phyloP scores from a whole-genome alignment of 2,329 filamentous ascomycete genomes.

The Fusarium abutilonis region DNA sequence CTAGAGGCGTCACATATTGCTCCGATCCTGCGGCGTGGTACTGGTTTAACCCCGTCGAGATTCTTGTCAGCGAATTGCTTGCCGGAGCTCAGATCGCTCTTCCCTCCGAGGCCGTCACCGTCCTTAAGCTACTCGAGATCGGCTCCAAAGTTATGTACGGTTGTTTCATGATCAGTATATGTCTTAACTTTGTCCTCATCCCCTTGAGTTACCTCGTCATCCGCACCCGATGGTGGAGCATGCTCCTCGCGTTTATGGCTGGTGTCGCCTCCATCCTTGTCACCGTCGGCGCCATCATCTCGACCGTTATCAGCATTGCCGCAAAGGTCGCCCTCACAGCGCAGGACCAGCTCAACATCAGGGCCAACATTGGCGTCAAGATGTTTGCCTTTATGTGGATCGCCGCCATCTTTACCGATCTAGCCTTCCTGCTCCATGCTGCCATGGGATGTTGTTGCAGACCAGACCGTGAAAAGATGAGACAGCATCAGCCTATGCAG shows the following conservation, averaged over 20 bases:
- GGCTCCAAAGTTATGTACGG: slow-evolving; percentile 89
- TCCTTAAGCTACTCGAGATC: slow-evolving; percentile 77
- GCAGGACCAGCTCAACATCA: slow-evolving; percentile 79
- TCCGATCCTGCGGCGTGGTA: slow-evolving; percentile 75
- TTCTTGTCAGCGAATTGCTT: slow-evolving; percentile 82
- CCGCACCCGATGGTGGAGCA: slow-evolving; percentile 68
- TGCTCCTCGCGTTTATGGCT: slow-evolving; percentile 73
- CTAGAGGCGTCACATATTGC: slow-evolving; percentile 78
- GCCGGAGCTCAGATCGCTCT: slow-evolving; percentile 84
- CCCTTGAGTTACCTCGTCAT: slow-evolving; percentile 69
- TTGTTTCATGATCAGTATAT: slow-evolving; percentile 78
- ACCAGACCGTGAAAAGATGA: slow-evolving; percentile 40
- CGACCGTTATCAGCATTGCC: slow-evolving; percentile 84
- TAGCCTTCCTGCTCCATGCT: slow-evolving; percentile 78
- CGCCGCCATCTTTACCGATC: slow-evolving; percentile 70
- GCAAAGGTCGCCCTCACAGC: slow-evolving; percentile 80
- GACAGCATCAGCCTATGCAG: slow-evolving; percentile 19
- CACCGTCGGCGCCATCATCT: slow-evolving; percentile 76
- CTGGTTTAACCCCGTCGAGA: slow-evolving; percentile 91
- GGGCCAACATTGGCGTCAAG: slow-evolving; percentile 71
- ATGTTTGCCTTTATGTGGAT: slow-evolving; percentile 96
- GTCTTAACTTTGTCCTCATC: slow-evolving; percentile 77
- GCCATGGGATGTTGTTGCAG: slow-evolving; percentile 81
- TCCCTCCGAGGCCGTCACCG: slow-evolving; percentile 75
- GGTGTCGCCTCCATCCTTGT: slow-evolving; percentile 74